These are phyloP conservation scores for Plantago coronopus DNA, from an alignment of 305 asterid species.

Conservation along the genomic window DNA sequence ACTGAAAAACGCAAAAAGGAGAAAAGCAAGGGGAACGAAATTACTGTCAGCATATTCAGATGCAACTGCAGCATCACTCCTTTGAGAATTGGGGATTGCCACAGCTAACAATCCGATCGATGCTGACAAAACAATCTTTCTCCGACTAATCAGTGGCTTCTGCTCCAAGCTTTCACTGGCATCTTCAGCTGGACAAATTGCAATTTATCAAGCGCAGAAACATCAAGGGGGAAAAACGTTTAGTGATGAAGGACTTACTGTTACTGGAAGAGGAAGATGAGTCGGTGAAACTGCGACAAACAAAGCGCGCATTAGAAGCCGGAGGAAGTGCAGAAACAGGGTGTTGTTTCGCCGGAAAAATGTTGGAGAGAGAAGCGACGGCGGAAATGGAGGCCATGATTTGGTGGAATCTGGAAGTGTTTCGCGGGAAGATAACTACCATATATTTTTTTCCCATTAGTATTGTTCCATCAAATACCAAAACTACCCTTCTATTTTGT, in stretches of 20 bases:
- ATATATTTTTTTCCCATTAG: slow-evolving; percentile 21
- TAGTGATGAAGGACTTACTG: too few species aligned
- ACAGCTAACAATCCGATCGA: slow-evolving; percentile 53
- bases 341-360: slow-evolving; percentile 25
- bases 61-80: slow-evolving; percentile 38
- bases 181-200: slow-evolving; percentile 31
- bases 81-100: slow-evolving; percentile 24
- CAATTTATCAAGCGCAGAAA: not conserved
- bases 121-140: slow-evolving; percentile 43
- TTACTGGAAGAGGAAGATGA: slow-evolving; percentile 6
- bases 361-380: slow-evolving; percentile 36
- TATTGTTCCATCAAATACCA: not conserved
- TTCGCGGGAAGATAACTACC: slow-evolving; percentile 58
- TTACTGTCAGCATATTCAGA: slow-evolving; percentile 85
- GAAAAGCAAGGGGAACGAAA: slow-evolving; percentile 16
- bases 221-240: not conserved
- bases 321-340: slow-evolving; percentile 17
- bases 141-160: slow-evolving; percentile 43
- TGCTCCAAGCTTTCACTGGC: slow-evolving; percentile 34
- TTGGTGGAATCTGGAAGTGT: slow-evolving; percentile 9
- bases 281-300: slow-evolving; percentile 21
- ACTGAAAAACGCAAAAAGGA: not conserved
- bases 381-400: slow-evolving; percentile 54
- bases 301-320: slow-evolving; percentile 17
- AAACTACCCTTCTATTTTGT: not conserved